A percentile compares a stretch with the other conserved stretches of the same genome.
phyloP scores from a whole-genome alignment of 1,284 basidiomycete species.

The Marasmius tenuissimus region DNA sequence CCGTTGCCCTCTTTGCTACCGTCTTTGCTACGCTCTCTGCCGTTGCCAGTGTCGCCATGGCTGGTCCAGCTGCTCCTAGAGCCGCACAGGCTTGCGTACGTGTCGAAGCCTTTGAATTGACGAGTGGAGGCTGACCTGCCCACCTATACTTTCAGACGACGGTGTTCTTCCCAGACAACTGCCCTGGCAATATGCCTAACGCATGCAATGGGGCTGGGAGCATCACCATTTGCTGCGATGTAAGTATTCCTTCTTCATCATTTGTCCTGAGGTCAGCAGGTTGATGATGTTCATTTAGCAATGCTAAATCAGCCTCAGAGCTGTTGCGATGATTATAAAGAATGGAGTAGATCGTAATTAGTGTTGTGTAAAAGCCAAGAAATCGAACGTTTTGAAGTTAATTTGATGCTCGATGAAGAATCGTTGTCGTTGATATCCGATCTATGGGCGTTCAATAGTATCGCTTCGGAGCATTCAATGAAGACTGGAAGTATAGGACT shows the following conservation, averaged over 20 bases:
- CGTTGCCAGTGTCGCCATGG: background rate
- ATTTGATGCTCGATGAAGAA: too few species aligned
- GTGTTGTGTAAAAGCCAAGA: too few species aligned
- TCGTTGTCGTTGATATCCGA: too few species aligned
- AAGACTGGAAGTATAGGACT: too few species aligned
- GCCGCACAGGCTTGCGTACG: background rate
- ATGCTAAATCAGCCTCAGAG: too few species aligned
- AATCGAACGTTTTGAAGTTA: too few species aligned
- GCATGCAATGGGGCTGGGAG: background rate
- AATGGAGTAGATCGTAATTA: too few species aligned
- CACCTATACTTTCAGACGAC: background rate
- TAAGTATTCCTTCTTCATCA: background rate
- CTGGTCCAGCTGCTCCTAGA: background rate
- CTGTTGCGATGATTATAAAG: too few species aligned
- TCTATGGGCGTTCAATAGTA: too few species aligned
- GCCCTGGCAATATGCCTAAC: background rate
- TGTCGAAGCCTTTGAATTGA: background rate
- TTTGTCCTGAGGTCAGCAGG: too few species aligned
- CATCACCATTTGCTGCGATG: background rate
- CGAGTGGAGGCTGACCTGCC: background rate
- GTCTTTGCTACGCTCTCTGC: background rate
- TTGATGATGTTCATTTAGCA: too few species aligned
- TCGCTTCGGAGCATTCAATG: too few species aligned
- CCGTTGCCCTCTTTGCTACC: background rate
- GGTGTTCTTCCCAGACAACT: background rate